Evolutionary conservation across 2,329 filamentous ascomycete species (phyloP).

Genomic region (Sodiomyces alkalinus): DNA sequence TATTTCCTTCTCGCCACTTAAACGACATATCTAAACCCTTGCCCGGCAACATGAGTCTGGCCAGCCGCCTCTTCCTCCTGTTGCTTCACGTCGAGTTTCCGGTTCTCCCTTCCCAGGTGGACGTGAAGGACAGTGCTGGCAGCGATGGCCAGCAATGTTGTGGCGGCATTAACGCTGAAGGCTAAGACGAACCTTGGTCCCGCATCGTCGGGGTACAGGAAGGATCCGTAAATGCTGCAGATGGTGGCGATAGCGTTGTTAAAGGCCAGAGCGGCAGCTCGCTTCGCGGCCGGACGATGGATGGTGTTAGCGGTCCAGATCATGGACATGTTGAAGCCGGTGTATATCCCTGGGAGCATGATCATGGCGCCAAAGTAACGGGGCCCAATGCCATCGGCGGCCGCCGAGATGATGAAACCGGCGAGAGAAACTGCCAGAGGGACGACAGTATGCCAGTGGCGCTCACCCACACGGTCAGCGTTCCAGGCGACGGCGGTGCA

Average conservation of each 20-base stretch:
- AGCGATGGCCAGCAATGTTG: slow-evolving; percentile 11
- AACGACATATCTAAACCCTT: slow-evolving; percentile 10
- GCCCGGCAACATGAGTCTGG: slow-evolving; percentile 1
- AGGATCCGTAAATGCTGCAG: slow-evolving; percentile 12
- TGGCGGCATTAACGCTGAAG: slow-evolving; percentile 12
- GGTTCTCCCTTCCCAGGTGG: slow-evolving; percentile 10
- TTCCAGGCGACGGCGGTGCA: slow-evolving; percentile 4
- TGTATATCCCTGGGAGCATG: slow-evolving; percentile 11
- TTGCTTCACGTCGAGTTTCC: slow-evolving; percentile 8
- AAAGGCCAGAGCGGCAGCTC: slow-evolving; percentile 9
- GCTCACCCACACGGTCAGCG: slow-evolving; percentile 5
- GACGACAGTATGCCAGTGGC: slow-evolving; percentile 6
- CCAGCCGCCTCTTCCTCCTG: slow-evolving; percentile 7
- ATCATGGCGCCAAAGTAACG: slow-evolving; percentile 9
- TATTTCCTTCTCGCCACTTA: too few species aligned
- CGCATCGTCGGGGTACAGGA: slow-evolving; percentile 11
- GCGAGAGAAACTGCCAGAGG: slow-evolving; percentile 5
- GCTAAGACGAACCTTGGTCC: slow-evolving; percentile 11
- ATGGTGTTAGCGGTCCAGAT: slow-evolving; percentile 12
- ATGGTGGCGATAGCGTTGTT: slow-evolving; percentile 11
- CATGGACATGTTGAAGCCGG: slow-evolving; percentile 11
- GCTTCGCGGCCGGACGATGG: slow-evolving; percentile 9
- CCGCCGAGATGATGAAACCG: slow-evolving; percentile 6
- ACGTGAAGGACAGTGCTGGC: slow-evolving; percentile 9
- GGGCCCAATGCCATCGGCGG: slow-evolving; percentile 2